Base-by-base conservation (phyloP, 257 asterid species). In the Scutellaria galericulata region DNA sequence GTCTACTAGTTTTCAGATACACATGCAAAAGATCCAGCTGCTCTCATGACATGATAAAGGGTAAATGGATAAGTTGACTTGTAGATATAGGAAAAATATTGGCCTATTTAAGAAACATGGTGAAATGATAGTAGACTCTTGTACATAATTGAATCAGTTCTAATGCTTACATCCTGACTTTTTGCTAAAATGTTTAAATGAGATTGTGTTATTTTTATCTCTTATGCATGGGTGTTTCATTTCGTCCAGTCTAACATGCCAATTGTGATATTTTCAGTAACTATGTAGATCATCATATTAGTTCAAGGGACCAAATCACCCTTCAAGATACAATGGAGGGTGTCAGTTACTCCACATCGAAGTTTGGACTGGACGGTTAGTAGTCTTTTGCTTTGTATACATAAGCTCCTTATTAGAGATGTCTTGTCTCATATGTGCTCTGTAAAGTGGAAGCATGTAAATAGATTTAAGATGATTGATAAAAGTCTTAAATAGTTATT, bases 301-400 rank as follows among this genome's bases (percentile, higher is more conserved):
- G 98, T 83, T 88, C 98, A 60, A 90, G 95, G 85, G 98, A 92
- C 68, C 98, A 90, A 86, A 92, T 92, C 73, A 92, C 98, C 47
- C 95, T 92, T 70, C 98, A 92, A 86, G 98, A 92, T 83, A 81
- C 82, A 71, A 70, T 90, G 98, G 97, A 92, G 81, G 92, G 96
- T 13, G 96, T 90, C 63, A 77, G 87, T 84, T 88, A 87, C 78
- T 87, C 98, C 61, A 87, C 95, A 45, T 84, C 97, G 52, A 88
- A 89, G 83, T 92, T 92, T 79, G 98, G 98, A 70, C 80, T 90
- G 78, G 98, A 92, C 60, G 98, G 98, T 92, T 78, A 82, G 96
- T 87, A 14, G 24, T 63, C 57, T 76, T 56, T 71, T 65, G 68
- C 55, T 12, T 48, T 5, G 35, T 72, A 48, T 68, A 66, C 39